phyloP scores from a whole-genome alignment of 495 filamentous ascomycete species.

The Podospora sp. region DNA sequence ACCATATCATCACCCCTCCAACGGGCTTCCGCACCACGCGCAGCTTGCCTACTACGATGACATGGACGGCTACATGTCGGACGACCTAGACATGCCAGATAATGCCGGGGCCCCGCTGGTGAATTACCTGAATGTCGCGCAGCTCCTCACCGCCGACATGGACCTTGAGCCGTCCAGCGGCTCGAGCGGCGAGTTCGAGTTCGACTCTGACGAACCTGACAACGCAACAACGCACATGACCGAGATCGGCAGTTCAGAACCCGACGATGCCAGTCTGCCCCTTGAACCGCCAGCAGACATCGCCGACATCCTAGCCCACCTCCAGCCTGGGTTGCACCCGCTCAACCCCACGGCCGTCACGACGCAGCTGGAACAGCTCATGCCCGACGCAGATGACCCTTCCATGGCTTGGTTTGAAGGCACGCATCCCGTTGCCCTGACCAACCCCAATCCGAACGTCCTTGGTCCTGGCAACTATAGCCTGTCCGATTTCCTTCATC shows the following conservation, averaged over 20 bases:
- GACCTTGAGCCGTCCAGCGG: slow-evolving; percentile 21
- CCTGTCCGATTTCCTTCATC: slow-evolving; percentile 34
- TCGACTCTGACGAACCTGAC: background rate
- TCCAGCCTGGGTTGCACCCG: slow-evolving; percentile 1
- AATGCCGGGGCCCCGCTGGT: slow-evolving; percentile 28
- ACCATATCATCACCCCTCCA: background rate
- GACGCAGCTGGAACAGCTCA: slow-evolving; percentile 14
- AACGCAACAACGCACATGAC: background rate
- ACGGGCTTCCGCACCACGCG: background rate
- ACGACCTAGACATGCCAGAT: slow-evolving; percentile 27
- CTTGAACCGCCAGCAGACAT: background rate
- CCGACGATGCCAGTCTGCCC: background rate
- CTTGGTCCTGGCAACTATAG: slow-evolving; percentile 34
- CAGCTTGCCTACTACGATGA: slow-evolving; percentile 14
- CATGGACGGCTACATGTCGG: slow-evolving; percentile 27
- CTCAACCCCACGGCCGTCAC: slow-evolving; percentile 6
- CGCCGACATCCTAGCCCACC: slow-evolving; percentile 5
- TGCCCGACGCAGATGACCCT: slow-evolving; percentile 1
- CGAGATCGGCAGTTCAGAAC: background rate
- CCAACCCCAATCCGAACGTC: slow-evolving; percentile 29
- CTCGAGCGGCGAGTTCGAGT: background rate
- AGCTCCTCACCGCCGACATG: slow-evolving; percentile 29
- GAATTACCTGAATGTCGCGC: slow-evolving; percentile 21
- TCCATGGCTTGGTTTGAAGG: slow-evolving; percentile 20
- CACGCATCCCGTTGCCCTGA: slow-evolving; percentile 22